Base-by-base conservation (phyloP, 495 filamentous ascomycete genomes). In the Aspergillus haitiensis region DNA sequence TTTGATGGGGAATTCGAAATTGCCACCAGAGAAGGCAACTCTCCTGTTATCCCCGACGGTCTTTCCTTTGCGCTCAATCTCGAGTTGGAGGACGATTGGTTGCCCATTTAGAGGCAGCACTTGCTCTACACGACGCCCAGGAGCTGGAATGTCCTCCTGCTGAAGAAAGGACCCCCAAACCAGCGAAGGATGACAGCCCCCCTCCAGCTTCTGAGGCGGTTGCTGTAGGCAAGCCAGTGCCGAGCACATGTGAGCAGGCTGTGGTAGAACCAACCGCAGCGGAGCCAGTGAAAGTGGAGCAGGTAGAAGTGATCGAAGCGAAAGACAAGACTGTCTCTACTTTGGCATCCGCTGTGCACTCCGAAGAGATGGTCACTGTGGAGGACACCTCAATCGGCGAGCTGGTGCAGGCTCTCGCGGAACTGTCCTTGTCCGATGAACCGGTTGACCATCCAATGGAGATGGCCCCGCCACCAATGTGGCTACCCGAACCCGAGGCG, bases 261-360 rank as follows among this genome's bases (percentile, higher is more conserved):
- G 62, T 40, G 52, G 46, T 39, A 21, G 56, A 61, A 56, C 55
- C 58, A 58, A 58, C 48, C 60, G 10, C 57, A 60, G 45, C 44
- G 56, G 54, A 58, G 52, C 53, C 44, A 36, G 51, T n/a, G 49
- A 42, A 60, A 21, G 31, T 32, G 2, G 47, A 52, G 56, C 37
- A 59, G 56, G 31, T 46, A 16, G 34, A 32, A 3, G 55, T 21
- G 52, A 46, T 50, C 35, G n/a, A 33, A 35, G 27, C 59, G 40
- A 36, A 44, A 21, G 35, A 31, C 12, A 16, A 52, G 47, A 46
- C 34, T 60, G 47, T 34, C 31, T 50, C 60, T 13, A 12, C 35
- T 42, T 56, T 52, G 42, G n/a, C 55, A 51, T 42, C 55, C 50
- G 49, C 49, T 56, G 50, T 49, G 56, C 52, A 42, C 61, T 58